Conservation (phyloP, 345 rosid species). For the Citrus inodora region DNA sequence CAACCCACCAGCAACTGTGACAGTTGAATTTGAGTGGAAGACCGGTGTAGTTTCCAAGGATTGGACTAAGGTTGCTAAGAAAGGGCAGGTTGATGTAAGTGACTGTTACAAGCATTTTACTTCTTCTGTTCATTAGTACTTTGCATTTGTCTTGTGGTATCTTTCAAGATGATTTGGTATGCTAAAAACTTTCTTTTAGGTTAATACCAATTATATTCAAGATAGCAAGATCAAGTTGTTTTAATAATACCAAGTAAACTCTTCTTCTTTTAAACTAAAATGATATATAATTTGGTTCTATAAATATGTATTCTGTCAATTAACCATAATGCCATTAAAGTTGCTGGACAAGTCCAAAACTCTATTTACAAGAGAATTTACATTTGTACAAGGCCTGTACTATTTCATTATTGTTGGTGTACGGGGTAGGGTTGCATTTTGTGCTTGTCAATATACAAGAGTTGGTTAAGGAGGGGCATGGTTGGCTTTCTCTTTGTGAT, state of each 20-base stretch:
- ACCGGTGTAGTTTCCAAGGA: slow-evolving; percentile 76
- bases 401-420: neutral
- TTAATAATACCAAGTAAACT: neutral
- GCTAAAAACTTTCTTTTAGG: neutral
- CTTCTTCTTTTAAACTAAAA: neutral
- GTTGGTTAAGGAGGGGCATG: no score
- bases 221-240: neutral
- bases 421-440: neutral
- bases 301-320: neutral
- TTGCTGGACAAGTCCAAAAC: neutral
- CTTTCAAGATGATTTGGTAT: neutral
- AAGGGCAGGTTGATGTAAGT: slow-evolving; percentile 64
- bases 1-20: slow-evolving; percentile 30
- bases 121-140: neutral
- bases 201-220: neutral
- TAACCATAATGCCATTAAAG: neutral
- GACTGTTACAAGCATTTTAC: neutral
- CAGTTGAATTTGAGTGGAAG: slow-evolving; percentile 76
- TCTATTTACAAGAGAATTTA: neutral
- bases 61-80: slow-evolving; percentile 70
- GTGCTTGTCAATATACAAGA: neutral
- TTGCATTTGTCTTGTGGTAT: neutral
- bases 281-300: neutral
- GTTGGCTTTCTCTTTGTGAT: neutral
- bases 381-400: neutral